Conservation (phyloP, 2,329 filamentous ascomycete genomes). For the Aspergillus chevalieri region DNA sequence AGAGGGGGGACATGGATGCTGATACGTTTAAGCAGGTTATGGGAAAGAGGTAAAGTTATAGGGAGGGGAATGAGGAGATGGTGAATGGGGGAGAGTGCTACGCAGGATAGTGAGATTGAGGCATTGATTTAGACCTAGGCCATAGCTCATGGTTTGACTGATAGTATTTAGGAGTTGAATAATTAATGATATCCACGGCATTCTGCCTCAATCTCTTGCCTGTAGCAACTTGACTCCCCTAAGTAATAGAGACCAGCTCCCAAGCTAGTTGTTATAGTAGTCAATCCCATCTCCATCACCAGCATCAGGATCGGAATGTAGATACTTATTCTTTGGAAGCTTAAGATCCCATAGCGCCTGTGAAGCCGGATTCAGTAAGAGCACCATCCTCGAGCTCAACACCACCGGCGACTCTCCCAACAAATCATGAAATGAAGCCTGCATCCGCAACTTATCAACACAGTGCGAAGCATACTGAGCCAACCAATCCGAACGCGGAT, state of each 20-base stretch:
- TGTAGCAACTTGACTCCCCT: too few species aligned
- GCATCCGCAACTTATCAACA: neutral
- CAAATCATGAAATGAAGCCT: conserved; percentile 5
- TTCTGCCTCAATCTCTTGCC: too few species aligned
- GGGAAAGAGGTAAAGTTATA: conserved; percentile 4
- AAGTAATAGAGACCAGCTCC: too few species aligned
- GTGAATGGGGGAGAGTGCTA: neutral
- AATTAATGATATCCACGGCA: too few species aligned
- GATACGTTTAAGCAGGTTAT: conserved; percentile 4
- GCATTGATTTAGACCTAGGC: neutral
- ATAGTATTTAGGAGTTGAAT: too few species aligned
- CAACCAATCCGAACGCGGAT: conserved; percentile 5
- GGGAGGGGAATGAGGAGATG: conserved; percentile 6
- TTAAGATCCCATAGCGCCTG: too few species aligned
- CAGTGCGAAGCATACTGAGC: conserved; percentile 5
- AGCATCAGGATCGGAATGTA: too few species aligned
- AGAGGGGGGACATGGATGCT: neutral
- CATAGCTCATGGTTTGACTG: too few species aligned
- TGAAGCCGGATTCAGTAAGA: conserved; percentile 2
- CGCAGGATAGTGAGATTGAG: conserved; percentile 2
- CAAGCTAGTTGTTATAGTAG: too few species aligned
- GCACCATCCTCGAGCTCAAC: conserved; percentile 6
- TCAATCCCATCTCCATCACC: too few species aligned
- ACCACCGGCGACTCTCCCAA: conserved; percentile 3
- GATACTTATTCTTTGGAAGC: too few species aligned